Percentiles rank a stretch among this genome's conserved stretches.
These are phyloP conservation scores for Verticillium tricorpus DNA, from an alignment of 2,329 filamentous ascomycete species.

Conservation along the genomic window DNA sequence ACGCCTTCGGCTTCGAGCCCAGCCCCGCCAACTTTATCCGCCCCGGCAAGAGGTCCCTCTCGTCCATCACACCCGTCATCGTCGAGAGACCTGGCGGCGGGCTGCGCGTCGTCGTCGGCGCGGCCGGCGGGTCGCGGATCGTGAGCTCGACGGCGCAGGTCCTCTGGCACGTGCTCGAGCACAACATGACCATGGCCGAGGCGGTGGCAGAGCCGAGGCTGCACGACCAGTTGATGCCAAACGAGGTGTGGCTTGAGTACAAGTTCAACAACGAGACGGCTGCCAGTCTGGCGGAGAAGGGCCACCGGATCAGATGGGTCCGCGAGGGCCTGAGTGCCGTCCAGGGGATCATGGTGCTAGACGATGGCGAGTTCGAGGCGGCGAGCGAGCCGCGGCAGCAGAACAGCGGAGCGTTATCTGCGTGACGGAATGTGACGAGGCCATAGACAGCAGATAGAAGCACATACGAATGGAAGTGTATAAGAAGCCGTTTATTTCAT, in stretches of 20 bases:
- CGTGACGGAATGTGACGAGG: not conserved
- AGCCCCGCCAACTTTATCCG: conserved; percentile 76
- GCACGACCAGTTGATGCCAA: conserved; percentile 79
- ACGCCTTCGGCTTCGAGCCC: conserved; percentile 82
- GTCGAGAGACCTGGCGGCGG: conserved; percentile 58
- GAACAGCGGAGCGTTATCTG: conserved; percentile 61
- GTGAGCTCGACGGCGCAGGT: conserved; percentile 75
- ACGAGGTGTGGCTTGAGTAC: conserved; percentile 63
- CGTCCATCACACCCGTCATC: conserved; percentile 77
- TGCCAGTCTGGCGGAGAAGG: conserved; percentile 55
- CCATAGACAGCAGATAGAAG: conserved; percentile 18
- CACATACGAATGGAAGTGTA: not conserved
- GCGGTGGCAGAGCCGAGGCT: conserved; percentile 65
- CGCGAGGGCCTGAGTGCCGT: conserved; percentile 60
- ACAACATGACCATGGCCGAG: conserved; percentile 50
- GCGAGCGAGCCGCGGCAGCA: conserved; percentile 71
- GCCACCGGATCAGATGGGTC: conserved; percentile 71
- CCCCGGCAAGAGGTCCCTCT: conserved; percentile 76
- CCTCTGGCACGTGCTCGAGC: conserved; percentile 68
- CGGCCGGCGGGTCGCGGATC: conserved; percentile 79
- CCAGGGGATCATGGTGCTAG: conserved; percentile 59
- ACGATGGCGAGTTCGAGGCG: conserved; percentile 70
- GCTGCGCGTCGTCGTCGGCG: conserved; percentile 66
- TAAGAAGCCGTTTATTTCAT: not conserved
- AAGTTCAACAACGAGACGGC: conserved; percentile 61